phyloP scores from a whole-genome alignment of 2,329 filamentous ascomycete species.

The Stenocarpella maydis region DNA sequence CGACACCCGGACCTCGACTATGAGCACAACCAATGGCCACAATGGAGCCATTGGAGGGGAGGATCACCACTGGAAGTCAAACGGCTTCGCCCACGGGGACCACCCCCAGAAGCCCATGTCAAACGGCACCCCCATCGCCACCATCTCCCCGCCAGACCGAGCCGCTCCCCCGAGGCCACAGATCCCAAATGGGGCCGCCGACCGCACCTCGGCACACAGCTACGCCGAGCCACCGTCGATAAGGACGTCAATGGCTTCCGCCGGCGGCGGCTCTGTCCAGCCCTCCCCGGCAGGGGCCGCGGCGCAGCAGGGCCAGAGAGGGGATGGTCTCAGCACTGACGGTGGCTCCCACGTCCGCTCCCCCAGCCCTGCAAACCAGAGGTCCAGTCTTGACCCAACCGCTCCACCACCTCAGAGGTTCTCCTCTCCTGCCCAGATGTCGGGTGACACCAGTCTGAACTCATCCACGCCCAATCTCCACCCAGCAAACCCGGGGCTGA shows the following conservation, averaged over 20 bases:
- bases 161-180: constrained; percentile 36
- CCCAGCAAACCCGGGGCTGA: constrained; percentile 67
- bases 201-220: constrained; percentile 42
- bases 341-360: constrained; percentile 34
- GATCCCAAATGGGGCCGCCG: constrained; percentile 38
- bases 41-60: constrained; percentile 59
- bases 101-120: constrained; percentile 38
- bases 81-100: constrained; percentile 47
- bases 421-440: constrained; percentile 69
- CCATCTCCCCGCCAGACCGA: constrained; percentile 41
- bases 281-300: constrained; percentile 45
- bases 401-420: constrained; percentile 60
- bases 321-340: constrained; percentile 31
- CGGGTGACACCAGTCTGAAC: constrained; percentile 47
- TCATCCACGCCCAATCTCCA: constrained; percentile 56
- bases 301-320: constrained; percentile 42
- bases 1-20: constrained; percentile 45
- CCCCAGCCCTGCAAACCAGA: constrained; percentile 36
- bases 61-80: constrained; percentile 33
- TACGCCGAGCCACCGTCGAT: constrained; percentile 43
- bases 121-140: constrained; percentile 38
- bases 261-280: constrained; percentile 44
- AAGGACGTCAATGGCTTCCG: constrained; percentile 46
- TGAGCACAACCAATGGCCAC: constrained; percentile 63
- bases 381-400: constrained; percentile 38